Conservation (phyloP, 768 basidiomycete species). For the Xanthoconium purpureum region DNA sequence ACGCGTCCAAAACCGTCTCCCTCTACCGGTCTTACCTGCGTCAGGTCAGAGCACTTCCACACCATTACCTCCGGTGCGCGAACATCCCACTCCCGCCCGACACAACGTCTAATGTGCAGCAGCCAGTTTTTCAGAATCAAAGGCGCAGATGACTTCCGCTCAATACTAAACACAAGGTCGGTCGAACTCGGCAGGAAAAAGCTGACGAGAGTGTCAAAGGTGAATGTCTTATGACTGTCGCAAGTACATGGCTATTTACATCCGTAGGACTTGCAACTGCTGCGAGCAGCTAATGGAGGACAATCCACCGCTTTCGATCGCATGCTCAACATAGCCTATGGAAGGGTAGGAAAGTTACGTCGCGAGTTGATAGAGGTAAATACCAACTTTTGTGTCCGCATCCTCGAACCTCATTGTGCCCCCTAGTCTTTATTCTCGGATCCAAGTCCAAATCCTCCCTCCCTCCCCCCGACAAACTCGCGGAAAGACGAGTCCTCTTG, state of each 20-base stretch:
- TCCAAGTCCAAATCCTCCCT: constrained; percentile 29
- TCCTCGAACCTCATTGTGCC: constrained; percentile 8
- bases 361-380: constrained; percentile 65
- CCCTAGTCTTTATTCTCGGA: constrained; percentile 55
- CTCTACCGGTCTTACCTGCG: constrained; percentile 41
- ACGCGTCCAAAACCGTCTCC: constrained; percentile 8
- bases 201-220: constrained; percentile 52
- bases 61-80: constrained; percentile 44
- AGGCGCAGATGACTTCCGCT: constrained; percentile 54
- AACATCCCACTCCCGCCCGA: not conserved
- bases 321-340: constrained; percentile 70
- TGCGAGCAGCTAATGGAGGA: constrained; percentile 55
- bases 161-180: constrained; percentile 38
- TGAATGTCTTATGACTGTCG: constrained; percentile 13
- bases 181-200: constrained; percentile 36
- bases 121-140: constrained; percentile 68
- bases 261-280: constrained; percentile 48
- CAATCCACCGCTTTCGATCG: constrained; percentile 48
- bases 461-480: constrained; percentile 49
- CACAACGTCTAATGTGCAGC: constrained; percentile 3
- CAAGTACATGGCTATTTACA: not conserved
- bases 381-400: not conserved
- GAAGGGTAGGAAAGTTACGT: constrained; percentile 67
- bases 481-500: constrained; percentile 53
- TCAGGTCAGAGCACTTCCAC: constrained; percentile 43